Percentiles rank a stretch among this genome's conserved stretches.
phyloP scores from a whole-genome alignment of 805 yeast genomes.

The Lipomyces chichibuensis region DNA sequence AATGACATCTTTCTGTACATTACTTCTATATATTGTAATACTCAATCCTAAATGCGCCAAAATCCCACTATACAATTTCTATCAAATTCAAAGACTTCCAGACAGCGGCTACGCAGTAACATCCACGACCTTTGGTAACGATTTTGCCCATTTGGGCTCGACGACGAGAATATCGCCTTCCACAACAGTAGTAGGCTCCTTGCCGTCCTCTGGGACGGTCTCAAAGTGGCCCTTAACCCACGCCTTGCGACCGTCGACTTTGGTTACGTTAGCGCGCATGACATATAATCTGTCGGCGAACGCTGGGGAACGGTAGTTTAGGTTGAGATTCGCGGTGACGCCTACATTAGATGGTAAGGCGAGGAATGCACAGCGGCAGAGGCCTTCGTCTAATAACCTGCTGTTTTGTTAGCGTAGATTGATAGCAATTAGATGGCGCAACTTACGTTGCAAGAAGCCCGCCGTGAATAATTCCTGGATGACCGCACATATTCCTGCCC shows the following conservation, averaged over 20 bases:
- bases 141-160: conserved; percentile 48
- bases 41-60: neutral
- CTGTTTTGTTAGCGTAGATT: neutral
- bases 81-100: neutral
- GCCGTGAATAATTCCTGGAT: conserved; percentile 78
- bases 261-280: conserved; percentile 65
- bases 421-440: neutral
- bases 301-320: conserved; percentile 63
- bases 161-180: conserved; percentile 44
- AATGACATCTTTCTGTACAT: neutral
- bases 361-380: conserved; percentile 85
- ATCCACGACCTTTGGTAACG: conserved; percentile 33
- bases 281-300: conserved; percentile 66
- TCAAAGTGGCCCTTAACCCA: conserved; percentile 69
- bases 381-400: conserved; percentile 74
- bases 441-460: conserved; percentile 72
- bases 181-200: conserved; percentile 34
- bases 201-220: conserved; percentile 47
- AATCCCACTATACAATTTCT: neutral
- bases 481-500: conserved; percentile 67
- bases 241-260: conserved; percentile 78
- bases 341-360: conserved; percentile 79
- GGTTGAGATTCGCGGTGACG: conserved; percentile 77
- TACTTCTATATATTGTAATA: neutral
- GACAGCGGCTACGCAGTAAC: neutral